These are phyloP conservation scores for Tilletia setariae DNA, from an alignment of 1,284 basidiomycete species.

Conservation along the genomic window DNA sequence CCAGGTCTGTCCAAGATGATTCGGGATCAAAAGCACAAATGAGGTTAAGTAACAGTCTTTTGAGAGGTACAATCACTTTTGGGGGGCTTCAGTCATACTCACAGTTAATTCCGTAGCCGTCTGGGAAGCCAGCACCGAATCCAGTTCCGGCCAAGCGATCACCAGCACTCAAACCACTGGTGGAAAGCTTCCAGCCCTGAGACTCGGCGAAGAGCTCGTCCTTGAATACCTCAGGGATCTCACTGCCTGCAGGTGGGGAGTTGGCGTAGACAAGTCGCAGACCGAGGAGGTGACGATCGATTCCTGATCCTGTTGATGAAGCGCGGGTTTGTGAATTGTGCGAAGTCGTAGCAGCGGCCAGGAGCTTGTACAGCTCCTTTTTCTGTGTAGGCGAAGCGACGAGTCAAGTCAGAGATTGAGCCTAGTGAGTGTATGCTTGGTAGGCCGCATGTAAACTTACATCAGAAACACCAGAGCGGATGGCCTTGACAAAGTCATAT, in stretches of 20 bases:
- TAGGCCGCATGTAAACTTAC: slow-evolving; percentile 55
- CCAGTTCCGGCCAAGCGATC: slow-evolving; percentile 86
- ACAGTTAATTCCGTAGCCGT: slow-evolving; percentile 43
- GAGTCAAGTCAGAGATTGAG: slow-evolving; percentile 16
- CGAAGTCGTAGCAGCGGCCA: slow-evolving; percentile 68
- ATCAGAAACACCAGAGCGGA: slow-evolving; percentile 56
- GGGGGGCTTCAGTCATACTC: no score
- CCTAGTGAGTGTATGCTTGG: neutral
- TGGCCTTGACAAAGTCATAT: slow-evolving; percentile 73
- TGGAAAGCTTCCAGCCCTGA: slow-evolving; percentile 84
- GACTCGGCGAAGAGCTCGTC: slow-evolving; percentile 75
- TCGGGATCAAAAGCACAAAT: slow-evolving; percentile 20
- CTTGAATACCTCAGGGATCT: slow-evolving; percentile 40
- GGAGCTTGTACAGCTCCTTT: slow-evolving; percentile 59
- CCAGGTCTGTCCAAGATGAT: slow-evolving; percentile 65
- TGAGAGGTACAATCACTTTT: no score
- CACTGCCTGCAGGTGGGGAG: slow-evolving; percentile 42
- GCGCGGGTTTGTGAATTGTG: slow-evolving; percentile 75
- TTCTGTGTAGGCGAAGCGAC: slow-evolving; percentile 6
- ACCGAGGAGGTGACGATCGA: slow-evolving; percentile 88
- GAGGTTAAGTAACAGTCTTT: slow-evolving; percentile 11
- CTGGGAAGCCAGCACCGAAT: slow-evolving; percentile 57
- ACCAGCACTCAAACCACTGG: slow-evolving; percentile 83
- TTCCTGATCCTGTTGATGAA: slow-evolving; percentile 77
- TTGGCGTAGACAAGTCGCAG: slow-evolving; percentile 61